Evolutionary conservation across 768 basidiomycete genomes (phyloP).

Genomic region (Auriculariales sp.): DNA sequence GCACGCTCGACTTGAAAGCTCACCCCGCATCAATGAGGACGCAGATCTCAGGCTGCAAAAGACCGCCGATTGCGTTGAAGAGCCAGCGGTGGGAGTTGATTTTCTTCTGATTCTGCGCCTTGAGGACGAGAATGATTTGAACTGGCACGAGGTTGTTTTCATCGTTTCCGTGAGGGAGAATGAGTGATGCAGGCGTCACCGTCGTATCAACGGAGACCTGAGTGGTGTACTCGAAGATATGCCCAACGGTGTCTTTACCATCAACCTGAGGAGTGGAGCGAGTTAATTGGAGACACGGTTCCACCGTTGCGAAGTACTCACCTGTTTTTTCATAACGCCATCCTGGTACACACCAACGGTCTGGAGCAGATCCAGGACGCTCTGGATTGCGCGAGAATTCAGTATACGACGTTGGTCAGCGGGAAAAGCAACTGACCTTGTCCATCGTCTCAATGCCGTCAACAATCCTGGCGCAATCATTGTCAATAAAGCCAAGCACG

Average conservation of each 20-base stretch:
- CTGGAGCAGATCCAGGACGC: conserved; percentile 73
- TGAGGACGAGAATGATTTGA: conserved; percentile 80
- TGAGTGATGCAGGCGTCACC: conserved; percentile 78
- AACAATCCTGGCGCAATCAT: too few relatives aligned
- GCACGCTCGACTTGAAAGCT: too few relatives aligned
- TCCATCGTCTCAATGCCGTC: conserved; percentile 94
- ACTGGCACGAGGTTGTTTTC: conserved; percentile 88
- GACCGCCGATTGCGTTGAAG: conserved; percentile 83
- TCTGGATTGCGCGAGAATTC: conserved; percentile 16
- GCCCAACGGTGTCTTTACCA: conserved; percentile 77
- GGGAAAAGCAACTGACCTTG: conserved; percentile 38
- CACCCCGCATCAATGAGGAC: conserved; percentile 25
- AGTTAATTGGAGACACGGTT: not conserved
- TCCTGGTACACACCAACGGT: conserved; percentile 91
- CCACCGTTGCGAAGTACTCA: conserved; percentile 6
- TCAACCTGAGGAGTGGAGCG: conserved; percentile 46
- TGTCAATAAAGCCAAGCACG: too few relatives aligned
- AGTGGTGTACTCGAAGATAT: conserved; percentile 96
- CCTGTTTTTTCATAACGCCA: conserved; percentile 78
- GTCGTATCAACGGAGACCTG: conserved; percentile 86
- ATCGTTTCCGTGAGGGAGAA: conserved; percentile 80
- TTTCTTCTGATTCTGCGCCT: conserved; percentile 92
- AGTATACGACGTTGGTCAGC: conserved; percentile 10
- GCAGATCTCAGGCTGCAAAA: conserved; percentile 41
- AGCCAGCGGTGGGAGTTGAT: conserved; percentile 94